Conservation (phyloP, 176 grass and related monocot genomes). For the Carex kokanica region DNA sequence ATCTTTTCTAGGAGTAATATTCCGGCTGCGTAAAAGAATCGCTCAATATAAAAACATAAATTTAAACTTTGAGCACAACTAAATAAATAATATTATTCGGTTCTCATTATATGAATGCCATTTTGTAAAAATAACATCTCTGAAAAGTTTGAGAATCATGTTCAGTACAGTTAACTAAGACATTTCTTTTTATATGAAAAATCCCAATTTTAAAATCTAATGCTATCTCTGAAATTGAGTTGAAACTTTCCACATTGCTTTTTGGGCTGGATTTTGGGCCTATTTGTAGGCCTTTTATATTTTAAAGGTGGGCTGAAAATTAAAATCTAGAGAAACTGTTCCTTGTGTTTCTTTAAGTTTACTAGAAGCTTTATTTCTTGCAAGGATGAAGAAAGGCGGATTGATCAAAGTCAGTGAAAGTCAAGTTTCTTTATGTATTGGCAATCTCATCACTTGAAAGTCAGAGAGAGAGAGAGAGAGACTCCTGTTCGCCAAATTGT, state of each 20-base stretch:
- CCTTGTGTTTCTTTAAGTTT: not conserved
- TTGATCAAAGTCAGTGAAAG: conserved; percentile 10
- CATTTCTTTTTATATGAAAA: too few species aligned
- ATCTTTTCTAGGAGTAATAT: not conserved
- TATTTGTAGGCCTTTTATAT: not conserved
- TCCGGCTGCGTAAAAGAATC: not conserved
- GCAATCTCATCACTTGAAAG: not conserved
- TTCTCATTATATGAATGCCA: not conserved
- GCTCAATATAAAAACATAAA: not conserved
- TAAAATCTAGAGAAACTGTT: not conserved
- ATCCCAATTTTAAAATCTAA: too few species aligned
- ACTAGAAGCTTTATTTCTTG: conserved; percentile 1
- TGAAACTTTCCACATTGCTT: too few species aligned
- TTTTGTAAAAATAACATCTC: not conserved
- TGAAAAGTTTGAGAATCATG: not conserved
- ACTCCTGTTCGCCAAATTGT: not conserved
- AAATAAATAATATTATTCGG: not conserved
- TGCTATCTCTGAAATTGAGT: too few species aligned
- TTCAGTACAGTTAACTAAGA: not conserved
- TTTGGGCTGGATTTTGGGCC: not conserved
- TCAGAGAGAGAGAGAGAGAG: not conserved
- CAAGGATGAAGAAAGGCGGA: not conserved
- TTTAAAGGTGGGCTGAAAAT: not conserved
- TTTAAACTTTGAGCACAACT: too few species aligned
- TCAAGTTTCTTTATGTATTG: not conserved